phyloP scores from a whole-genome alignment of 2,329 filamentous ascomycete species.

The Dactylellina leptospora region DNA sequence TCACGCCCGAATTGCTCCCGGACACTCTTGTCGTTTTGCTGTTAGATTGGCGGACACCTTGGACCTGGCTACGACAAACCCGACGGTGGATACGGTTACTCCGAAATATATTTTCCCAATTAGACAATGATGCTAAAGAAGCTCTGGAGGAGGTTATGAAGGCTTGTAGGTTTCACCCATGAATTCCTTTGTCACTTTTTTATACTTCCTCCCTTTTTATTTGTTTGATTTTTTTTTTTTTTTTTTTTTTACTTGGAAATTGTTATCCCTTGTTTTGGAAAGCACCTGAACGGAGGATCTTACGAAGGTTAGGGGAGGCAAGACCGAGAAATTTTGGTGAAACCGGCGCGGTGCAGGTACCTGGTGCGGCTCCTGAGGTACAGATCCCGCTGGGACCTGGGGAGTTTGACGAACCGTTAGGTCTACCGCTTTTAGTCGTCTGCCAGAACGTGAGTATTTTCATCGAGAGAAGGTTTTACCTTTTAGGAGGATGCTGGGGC shows the following conservation, averaged over 20 bases:
- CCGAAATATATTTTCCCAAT: slow-evolving; percentile 75
- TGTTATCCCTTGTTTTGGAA: too few relatives aligned
- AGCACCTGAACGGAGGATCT: slow-evolving; percentile 58
- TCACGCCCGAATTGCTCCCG: slow-evolving; percentile 82
- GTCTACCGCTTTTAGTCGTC: slow-evolving; percentile 89
- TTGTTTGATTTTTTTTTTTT: slow-evolving; percentile 59
- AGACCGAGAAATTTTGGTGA: slow-evolving; percentile 57
- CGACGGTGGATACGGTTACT: slow-evolving; percentile 89
- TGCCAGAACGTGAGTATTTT: slow-evolving; percentile 79
- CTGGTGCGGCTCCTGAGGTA: slow-evolving; percentile 71
- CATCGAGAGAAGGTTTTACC: too few relatives aligned
- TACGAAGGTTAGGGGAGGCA: slow-evolving; percentile 54
- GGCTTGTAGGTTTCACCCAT: slow-evolving; percentile 53
- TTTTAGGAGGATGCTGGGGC: slow-evolving; percentile 58
- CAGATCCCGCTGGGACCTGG: slow-evolving; percentile 82
- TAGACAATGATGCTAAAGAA: slow-evolving; percentile 79
- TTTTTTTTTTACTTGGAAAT: too few relatives aligned
- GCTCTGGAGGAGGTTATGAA: slow-evolving; percentile 84
- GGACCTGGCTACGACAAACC: slow-evolving; percentile 88
- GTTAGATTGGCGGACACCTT: slow-evolving; percentile 95
- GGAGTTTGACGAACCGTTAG: slow-evolving; percentile 90
- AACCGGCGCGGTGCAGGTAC: slow-evolving; percentile 62
- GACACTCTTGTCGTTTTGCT: slow-evolving; percentile 88
- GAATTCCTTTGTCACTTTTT: background rate
- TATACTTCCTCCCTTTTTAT: slow-evolving; percentile 74